phyloP scores from a whole-genome alignment of 2,329 filamentous ascomycete genomes.

The Botryotinia narcissicola region DNA sequence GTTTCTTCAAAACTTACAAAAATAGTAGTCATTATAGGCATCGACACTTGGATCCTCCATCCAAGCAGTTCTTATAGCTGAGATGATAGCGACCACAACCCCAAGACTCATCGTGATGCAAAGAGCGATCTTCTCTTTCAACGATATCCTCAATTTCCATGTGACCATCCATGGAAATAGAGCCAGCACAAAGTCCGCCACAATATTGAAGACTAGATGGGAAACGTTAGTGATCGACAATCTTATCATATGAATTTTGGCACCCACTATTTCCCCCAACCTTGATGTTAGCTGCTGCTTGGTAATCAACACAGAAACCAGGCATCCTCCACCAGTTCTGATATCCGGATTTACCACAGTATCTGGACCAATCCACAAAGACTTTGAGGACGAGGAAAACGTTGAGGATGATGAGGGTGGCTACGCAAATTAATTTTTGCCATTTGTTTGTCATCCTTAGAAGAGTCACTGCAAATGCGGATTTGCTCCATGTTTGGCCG shows the following conservation, averaged over 20 bases:
- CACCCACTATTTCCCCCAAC: conserved; percentile 50
- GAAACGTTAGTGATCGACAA: conserved; percentile 25
- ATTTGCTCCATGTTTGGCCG: conserved; percentile 42
- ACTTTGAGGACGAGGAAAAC: conserved; percentile 48
- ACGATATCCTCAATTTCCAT: conserved; percentile 48
- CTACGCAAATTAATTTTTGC: conserved; percentile 47
- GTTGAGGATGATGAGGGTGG: conserved; percentile 51
- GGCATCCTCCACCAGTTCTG: conserved; percentile 47
- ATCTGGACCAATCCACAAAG: conserved; percentile 49
- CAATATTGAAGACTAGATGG: conserved; percentile 49
- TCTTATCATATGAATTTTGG: conserved; percentile 2
- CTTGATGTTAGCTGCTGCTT: conserved; percentile 46
- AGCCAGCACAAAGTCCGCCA: conserved; percentile 54
- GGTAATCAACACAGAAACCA: conserved; percentile 44
- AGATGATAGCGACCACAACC: conserved; percentile 49
- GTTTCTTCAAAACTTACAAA: conserved; percentile 37
- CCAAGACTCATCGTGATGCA: conserved; percentile 52
- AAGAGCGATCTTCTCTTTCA: conserved; percentile 49
- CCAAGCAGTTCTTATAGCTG: conserved; percentile 49
- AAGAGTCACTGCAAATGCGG: conserved; percentile 38
- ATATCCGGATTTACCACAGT: conserved; percentile 45
- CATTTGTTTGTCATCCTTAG: conserved; percentile 46
- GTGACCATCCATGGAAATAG: conserved; percentile 51
- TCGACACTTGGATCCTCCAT: conserved; percentile 46
- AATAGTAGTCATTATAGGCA: conserved; percentile 46